Evolutionary conservation across 164 flowering plant genomes (phyloP).

Genomic region (Aristolochia contorta): DNA sequence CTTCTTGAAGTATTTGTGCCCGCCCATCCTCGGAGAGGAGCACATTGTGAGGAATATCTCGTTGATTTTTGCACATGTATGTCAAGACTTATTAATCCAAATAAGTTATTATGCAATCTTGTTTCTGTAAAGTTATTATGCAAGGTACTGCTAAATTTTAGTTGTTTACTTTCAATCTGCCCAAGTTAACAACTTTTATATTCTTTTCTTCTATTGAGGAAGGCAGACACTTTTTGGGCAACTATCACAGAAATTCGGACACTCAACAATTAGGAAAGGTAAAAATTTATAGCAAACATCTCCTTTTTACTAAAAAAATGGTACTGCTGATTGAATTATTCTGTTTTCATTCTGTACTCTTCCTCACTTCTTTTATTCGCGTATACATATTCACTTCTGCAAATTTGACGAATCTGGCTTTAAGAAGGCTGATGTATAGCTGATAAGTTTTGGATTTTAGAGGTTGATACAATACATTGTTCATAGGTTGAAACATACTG

Average conservation of each 20-base stretch:
- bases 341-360: background rate
- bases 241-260: constrained; percentile 14
- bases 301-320: background rate
- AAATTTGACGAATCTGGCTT: too few species aligned
- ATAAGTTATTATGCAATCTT: too few species aligned
- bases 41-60: too few species aligned
- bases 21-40: too few species aligned
- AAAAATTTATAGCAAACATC: constrained; percentile 8
- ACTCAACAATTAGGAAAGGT: constrained; percentile 19
- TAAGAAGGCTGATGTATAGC: too few species aligned
- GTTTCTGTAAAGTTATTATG: background rate
- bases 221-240: constrained; percentile 31
- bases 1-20: too few species aligned
- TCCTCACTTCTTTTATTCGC: background rate
- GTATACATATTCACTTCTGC: too few species aligned
- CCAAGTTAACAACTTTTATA: background rate
- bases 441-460: too few species aligned
- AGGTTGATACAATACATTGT: too few species aligned
- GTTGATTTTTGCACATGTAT: too few species aligned
- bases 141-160: background rate
- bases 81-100: too few species aligned
- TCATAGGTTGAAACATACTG: too few species aligned
- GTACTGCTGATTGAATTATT: background rate
- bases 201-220: constrained; percentile 18
- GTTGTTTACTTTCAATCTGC: background rate